Evolutionary conservation across 2,329 filamentous ascomycete genomes (phyloP), one percentile per base, ranked within the genome.

Genomic region (Calonectria pteridis): DNA sequence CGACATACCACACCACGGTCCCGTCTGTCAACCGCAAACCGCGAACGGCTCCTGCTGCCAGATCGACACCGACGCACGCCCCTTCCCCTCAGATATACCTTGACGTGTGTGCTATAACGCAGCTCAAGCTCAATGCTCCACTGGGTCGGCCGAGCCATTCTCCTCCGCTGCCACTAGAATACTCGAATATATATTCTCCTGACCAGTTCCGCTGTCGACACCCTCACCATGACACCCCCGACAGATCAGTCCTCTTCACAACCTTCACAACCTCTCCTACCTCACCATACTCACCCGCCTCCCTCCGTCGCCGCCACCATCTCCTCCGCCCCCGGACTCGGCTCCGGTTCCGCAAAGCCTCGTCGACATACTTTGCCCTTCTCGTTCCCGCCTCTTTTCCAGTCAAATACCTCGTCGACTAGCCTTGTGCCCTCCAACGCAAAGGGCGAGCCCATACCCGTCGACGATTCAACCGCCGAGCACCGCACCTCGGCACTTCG

Each of bases 401-500:
- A 87, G 72, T 84, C 87, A 66, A 88, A 88, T 71, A 83, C 85
- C 2, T 89, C 89, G 16, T 89, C 89, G 20, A 88, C 89, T 4
- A 90, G 88, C 37, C 84, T 91, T 3, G 86, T 88, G 43, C 84
- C 88, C 31, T 90, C 88, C 31, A 90, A 87, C n/a, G 89, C 89
- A 59, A 87, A 90, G 78, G 90, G 89, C 26, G 88, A 84, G 72
- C 88, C 89, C 66, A 89, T 90, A 58, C 89, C 89, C 10, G 84
- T 92, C 67, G 89, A 91, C 82, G 87, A 90, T 82, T 87, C 86
- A 74, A 91, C 88, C 4, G 87, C 88, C 66, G 87, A 90, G 59
- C 85, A 90, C 78, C 88, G 89, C 75, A 92, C 90, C n/a, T 89
- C 89, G 23, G 90, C 91, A 59, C 84, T 93, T 66, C 89, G 90